A percentile compares a stretch with the other conserved stretches of the same genome.
These are phyloP conservation scores for Martiniozyma asiatica DNA, from an alignment of 1,139 yeast genomes.

Conservation along the genomic window DNA sequence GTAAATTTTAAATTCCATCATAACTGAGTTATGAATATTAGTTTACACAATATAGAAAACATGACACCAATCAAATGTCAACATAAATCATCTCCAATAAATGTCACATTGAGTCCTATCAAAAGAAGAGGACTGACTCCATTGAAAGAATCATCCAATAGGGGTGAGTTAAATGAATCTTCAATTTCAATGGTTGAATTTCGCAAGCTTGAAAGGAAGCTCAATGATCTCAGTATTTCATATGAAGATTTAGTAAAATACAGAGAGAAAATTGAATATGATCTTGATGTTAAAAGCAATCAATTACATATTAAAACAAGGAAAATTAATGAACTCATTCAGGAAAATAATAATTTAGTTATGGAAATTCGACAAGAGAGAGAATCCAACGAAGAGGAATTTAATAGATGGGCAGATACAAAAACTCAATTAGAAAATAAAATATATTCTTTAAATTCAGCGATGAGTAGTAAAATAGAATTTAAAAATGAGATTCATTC, in stretches of 20 bases:
- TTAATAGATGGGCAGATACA: slow-evolving; percentile 18
- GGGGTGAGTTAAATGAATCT: too few species aligned
- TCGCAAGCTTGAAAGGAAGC: slow-evolving; percentile 18
- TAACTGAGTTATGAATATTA: slow-evolving; percentile 1
- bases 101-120: not conserved
- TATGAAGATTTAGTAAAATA: slow-evolving; percentile 21
- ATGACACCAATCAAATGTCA: slow-evolving; percentile 1
- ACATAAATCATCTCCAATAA: slow-evolving; percentile 1
- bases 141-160: too few species aligned
- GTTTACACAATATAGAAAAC: slow-evolving; percentile 2
- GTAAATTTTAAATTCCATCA: too few species aligned
- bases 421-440: slow-evolving; percentile 15
- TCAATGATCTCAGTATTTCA: slow-evolving; percentile 21
- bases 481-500: slow-evolving; percentile 2
- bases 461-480: slow-evolving; percentile 1
- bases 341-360: slow-evolving; percentile 16
- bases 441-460: slow-evolving; percentile 4
- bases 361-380: slow-evolving; percentile 20
- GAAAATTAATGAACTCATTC: slow-evolving; percentile 17
- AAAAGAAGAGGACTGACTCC: slow-evolving; percentile 7
- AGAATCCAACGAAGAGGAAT: slow-evolving; percentile 21
- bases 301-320: slow-evolving; percentile 17
- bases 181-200: slow-evolving; percentile 8
- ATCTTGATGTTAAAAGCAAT: slow-evolving; percentile 19
- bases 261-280: slow-evolving; percentile 23